phyloP scores from a whole-genome alignment of 2,329 filamentous ascomycete species.

The Thelonectria discophora region DNA sequence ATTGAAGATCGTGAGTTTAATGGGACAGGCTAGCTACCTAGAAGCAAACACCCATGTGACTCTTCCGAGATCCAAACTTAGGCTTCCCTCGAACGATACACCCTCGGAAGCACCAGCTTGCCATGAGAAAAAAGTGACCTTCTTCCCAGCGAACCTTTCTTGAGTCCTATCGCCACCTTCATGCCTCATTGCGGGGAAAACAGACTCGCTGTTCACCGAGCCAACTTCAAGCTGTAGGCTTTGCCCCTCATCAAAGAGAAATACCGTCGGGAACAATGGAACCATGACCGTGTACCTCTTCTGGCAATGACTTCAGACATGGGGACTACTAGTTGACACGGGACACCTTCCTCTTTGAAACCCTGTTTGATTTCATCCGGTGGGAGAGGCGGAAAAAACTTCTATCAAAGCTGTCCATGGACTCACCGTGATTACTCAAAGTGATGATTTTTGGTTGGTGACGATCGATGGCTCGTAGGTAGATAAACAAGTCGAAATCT shows the following conservation, averaged over 20 bases:
- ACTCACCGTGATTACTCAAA: constrained; percentile 13
- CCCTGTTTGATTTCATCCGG: constrained; percentile 11
- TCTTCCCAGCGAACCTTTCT: constrained; percentile 13
- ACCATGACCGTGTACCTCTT: constrained; percentile 4
- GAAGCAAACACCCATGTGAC: too few relatives aligned
- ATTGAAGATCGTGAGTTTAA: too few relatives aligned
- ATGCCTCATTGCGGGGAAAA: constrained; percentile 12
- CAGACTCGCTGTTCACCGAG: constrained; percentile 7
- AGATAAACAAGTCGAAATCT: constrained; percentile 16
- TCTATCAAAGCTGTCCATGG: constrained; percentile 7
- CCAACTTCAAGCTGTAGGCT: constrained; percentile 8
- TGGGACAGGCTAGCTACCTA: too few relatives aligned
- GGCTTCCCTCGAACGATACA: not conserved
- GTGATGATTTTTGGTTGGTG: constrained; percentile 2
- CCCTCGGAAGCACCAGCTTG: constrained; percentile 6
- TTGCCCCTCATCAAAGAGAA: constrained; percentile 16
- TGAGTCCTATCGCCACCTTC: constrained; percentile 15
- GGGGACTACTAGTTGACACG: not conserved
- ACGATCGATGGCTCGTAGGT: not conserved
- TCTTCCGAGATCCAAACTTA: not conserved
- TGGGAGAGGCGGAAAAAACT: constrained; percentile 16
- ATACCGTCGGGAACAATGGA: constrained; percentile 11
- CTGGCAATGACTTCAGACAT: constrained; percentile 3
- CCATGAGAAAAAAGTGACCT: constrained; percentile 10
- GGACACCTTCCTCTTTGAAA: constrained; percentile 2